phyloP scores from a whole-genome alignment of 1,284 basidiomycete species.

The Coriolopsis trogii region DNA sequence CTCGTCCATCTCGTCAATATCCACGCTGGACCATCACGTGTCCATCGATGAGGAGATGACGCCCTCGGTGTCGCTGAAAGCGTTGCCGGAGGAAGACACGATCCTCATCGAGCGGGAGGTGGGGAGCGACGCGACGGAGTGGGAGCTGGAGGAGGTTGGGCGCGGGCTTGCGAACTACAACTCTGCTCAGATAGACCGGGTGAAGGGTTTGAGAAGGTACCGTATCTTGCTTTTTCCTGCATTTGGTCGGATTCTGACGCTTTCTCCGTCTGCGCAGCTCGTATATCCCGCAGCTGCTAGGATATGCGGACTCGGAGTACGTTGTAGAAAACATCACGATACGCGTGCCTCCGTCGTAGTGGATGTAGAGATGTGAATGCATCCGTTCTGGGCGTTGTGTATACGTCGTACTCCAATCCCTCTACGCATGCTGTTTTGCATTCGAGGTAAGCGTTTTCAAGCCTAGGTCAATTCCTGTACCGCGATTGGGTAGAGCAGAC shows the following conservation, averaged over 20 bases:
- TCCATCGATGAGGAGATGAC: conserved; percentile 34
- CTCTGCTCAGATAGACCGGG: conserved; percentile 85
- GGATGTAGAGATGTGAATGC: conserved; percentile 13
- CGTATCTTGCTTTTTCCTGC: conserved; percentile 28
- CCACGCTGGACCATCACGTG: conserved; percentile 41
- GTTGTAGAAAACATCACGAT: conserved; percentile 93
- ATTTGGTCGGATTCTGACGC: not conserved
- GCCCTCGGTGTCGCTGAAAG: conserved; percentile 25
- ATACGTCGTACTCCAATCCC: too few species aligned
- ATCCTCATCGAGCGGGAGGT: conserved; percentile 32
- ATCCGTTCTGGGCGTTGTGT: too few species aligned
- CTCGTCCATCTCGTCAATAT: conserved; percentile 36
- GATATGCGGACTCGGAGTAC: conserved; percentile 95
- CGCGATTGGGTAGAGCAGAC: not conserved
- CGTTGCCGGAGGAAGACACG: conserved; percentile 36
- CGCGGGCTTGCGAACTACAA: conserved; percentile 96
- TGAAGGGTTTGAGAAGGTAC: conserved; percentile 91
- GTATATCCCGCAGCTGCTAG: conserved; percentile 79
- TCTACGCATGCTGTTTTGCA: too few species aligned
- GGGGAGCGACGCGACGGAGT: conserved; percentile 49
- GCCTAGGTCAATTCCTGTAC: not conserved
- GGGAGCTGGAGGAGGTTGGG: conserved; percentile 89
- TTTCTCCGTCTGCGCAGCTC: conserved; percentile 52
- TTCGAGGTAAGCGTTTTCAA: too few species aligned
- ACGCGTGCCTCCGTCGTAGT: conserved; percentile 40